Evolutionary conservation across 2,329 filamentous ascomycete species (phyloP).

Genomic region (Emericellopsis cladophorae): DNA sequence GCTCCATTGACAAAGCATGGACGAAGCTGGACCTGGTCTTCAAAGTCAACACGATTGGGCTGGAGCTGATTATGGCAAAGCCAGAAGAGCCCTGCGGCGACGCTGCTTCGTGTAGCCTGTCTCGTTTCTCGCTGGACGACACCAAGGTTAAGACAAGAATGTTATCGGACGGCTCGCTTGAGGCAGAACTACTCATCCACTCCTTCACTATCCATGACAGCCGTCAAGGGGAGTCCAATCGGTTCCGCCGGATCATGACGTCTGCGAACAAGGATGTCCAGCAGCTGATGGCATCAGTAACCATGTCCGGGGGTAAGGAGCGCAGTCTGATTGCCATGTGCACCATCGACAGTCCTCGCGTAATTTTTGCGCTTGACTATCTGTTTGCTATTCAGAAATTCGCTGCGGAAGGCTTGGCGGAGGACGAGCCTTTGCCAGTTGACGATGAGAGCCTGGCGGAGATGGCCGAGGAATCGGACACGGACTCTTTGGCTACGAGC

Average conservation of each 20-base stretch:
- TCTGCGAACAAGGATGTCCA: constrained; percentile 90
- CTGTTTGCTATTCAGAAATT: constrained; percentile 82
- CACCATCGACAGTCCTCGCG: constrained; percentile 83
- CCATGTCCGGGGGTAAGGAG: constrained; percentile 76
- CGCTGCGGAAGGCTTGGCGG: constrained; percentile 54
- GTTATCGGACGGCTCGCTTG: constrained; percentile 81
- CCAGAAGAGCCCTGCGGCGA: constrained; percentile 69
- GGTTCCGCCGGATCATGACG: constrained; percentile 97
- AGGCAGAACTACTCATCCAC: constrained; percentile 85
- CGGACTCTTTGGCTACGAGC: constrained; percentile 40
- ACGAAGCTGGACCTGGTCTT: constrained; percentile 90
- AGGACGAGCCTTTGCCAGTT: constrained; percentile 35
- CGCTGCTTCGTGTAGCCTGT: constrained; percentile 68
- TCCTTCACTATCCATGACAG: constrained; percentile 94
- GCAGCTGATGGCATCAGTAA: constrained; percentile 95
- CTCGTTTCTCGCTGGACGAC: constrained; percentile 87
- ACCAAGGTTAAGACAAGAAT: constrained; percentile 86
- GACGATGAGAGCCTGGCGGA: constrained; percentile 39
- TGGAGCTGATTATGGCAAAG: constrained; percentile 73
- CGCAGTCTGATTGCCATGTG: constrained; percentile 79
- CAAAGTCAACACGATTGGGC: constrained; percentile 71
- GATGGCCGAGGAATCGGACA: constrained; percentile 44
- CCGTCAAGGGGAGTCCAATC: constrained; percentile 79
- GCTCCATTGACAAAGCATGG: constrained; percentile 60
- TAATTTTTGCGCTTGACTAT: constrained; percentile 95